These are phyloP conservation scores for Erysimum pusillum DNA, from an alignment of 441 rosid genomes.

Conservation along the genomic window DNA sequence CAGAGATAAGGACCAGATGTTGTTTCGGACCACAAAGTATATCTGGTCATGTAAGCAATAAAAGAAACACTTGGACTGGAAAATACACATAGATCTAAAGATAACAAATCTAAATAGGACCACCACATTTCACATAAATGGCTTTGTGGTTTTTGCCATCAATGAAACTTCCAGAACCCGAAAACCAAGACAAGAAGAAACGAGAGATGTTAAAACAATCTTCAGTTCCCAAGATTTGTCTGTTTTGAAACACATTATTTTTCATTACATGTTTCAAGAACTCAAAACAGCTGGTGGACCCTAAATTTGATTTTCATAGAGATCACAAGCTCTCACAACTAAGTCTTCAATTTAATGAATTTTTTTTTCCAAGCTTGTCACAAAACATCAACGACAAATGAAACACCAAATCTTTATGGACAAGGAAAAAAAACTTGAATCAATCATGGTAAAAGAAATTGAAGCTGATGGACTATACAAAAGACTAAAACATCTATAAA, in stretches of 20 bases:
- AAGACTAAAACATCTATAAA: conserved; percentile 21
- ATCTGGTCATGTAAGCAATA: conserved; percentile 49
- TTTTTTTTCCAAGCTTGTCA: too few relatives aligned
- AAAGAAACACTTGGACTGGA: conserved; percentile 47
- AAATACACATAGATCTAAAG: conserved; percentile 44
- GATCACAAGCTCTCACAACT: too few relatives aligned
- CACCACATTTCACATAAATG: conserved; percentile 48
- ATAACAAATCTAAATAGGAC: conserved; percentile 46
- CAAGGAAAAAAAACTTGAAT: neutral
- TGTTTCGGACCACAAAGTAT: conserved; percentile 44
- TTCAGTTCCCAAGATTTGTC: conserved; percentile 49
- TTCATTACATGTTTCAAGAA: conserved; percentile 44
- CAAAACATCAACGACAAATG: neutral
- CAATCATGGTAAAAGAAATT: neutral
- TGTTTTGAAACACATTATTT: conserved; percentile 31
- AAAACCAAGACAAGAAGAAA: conserved; percentile 40
- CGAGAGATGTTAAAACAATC: conserved; percentile 35
- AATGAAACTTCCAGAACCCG: conserved; percentile 45
- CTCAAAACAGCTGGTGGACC: conserved; percentile 38
- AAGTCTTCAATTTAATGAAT: too few relatives aligned
- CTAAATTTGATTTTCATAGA: conserved; percentile 8
- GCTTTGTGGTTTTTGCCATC: conserved; percentile 49
- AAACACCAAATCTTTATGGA: conserved; percentile 3
- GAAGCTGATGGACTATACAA: conserved; percentile 26
- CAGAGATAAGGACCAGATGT: conserved; percentile 44